Percentiles rank a stretch among this genome's conserved stretches.
These are phyloP conservation scores for Ploettnerulaceae sp. DNA, from an alignment of 2,329 filamentous ascomycete genomes.

Conservation along the genomic window DNA sequence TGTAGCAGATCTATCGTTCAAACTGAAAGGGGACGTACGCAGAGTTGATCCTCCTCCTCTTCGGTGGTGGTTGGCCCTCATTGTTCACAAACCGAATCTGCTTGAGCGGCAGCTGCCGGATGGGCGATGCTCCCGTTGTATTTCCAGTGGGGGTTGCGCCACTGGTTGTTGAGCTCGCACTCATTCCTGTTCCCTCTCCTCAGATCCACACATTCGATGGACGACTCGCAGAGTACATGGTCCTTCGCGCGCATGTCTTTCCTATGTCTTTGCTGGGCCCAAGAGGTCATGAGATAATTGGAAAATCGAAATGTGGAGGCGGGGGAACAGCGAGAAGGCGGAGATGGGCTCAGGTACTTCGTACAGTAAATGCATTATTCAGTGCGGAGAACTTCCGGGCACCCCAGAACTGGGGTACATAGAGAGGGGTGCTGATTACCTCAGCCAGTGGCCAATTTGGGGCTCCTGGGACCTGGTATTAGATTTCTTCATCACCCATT, in stretches of 20 bases:
- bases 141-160: constrained; percentile 4
- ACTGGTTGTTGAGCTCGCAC: constrained; percentile 17
- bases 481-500: not conserved
- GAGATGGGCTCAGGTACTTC: not conserved
- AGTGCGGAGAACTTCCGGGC: not conserved
- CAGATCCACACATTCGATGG: not conserved
- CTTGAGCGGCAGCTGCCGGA: constrained; percentile 39
- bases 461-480: too few relatives aligned
- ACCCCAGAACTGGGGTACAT: not conserved
- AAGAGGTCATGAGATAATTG: not conserved
- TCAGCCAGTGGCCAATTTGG: not conserved
- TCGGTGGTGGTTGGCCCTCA: constrained; percentile 74
- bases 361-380: not conserved
- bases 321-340: constrained; percentile 3
- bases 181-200: constrained; percentile 15
- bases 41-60: constrained; percentile 72
- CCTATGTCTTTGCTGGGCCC: not conserved
- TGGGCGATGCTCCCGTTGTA: constrained; percentile 3
- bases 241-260: not conserved
- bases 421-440: not conserved
- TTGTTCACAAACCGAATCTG: constrained; percentile 77
- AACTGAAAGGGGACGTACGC: constrained; percentile 52
- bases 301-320: constrained; percentile 2
- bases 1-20: too few relatives aligned
- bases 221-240: not conserved